A percentile compares a stretch with the other conserved stretches of the same genome.
Evolutionary conservation across 768 basidiomycete genomes (phyloP).

Genomic region (Russula sp.): DNA sequence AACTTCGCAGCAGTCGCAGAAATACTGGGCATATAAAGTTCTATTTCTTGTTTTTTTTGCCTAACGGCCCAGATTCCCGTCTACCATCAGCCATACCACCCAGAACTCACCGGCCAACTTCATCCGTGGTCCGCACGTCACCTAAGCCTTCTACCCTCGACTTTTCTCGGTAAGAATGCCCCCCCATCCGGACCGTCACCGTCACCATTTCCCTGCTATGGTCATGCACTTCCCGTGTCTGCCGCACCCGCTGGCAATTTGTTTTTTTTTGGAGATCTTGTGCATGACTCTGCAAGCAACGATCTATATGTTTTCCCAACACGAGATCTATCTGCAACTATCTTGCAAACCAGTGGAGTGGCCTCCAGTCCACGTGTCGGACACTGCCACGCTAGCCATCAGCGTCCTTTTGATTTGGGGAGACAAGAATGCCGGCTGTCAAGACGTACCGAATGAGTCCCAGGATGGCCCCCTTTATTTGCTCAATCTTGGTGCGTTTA

Average conservation of each 20-base stretch:
- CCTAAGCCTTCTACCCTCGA: no score
- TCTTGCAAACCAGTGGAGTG: constrained; percentile 84
- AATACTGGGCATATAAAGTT: no score
- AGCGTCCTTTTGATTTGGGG: constrained; percentile 95
- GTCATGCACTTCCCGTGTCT: constrained; percentile 79
- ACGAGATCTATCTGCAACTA: constrained; percentile 66
- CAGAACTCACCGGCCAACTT: no score
- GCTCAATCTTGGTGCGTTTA: constrained; percentile 76
- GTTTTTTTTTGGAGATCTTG: constrained; percentile 94
- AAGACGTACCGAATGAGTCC: constrained; percentile 53
- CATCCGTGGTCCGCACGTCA: no score
- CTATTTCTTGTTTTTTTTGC: no score
- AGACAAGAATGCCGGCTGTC: constrained; percentile 78
- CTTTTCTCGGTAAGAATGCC: no score
- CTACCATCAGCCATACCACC: no score
- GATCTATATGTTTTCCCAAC: constrained; percentile 87
- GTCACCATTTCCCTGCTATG: constrained; percentile 98
- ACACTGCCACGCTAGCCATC: constrained; percentile 89
- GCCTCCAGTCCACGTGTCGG: constrained; percentile 85
- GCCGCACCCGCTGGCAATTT: constrained; percentile 77
- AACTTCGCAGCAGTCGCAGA: no score
- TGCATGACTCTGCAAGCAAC: constrained; percentile 80
- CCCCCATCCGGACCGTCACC: no score
- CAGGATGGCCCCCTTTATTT: constrained; percentile 93
- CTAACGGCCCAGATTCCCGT: no score